These are phyloP conservation scores for Mucor velutinosus DNA, from an alignment of 371 early-diverging fungal species.

Conservation along the genomic window DNA sequence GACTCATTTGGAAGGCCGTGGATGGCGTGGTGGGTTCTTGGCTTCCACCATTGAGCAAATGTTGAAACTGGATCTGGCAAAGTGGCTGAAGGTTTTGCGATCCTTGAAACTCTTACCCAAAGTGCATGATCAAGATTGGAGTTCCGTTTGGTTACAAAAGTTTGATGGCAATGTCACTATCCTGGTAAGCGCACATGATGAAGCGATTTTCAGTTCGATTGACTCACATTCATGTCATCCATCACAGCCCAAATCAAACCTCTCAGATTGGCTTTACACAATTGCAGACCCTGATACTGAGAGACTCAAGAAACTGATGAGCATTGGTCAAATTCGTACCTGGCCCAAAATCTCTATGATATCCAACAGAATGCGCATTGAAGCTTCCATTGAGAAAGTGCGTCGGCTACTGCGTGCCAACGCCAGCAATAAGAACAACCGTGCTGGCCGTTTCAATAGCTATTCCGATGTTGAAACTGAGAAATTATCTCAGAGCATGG, in stretches of 20 bases:
- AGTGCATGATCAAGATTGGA: slow-evolving; percentile 79
- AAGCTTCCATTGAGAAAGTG: slow-evolving; percentile 60
- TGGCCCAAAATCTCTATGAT: slow-evolving; percentile 88
- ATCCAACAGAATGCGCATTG: slow-evolving; percentile 75
- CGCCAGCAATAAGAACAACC: neutral
- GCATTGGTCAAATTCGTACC: slow-evolving; percentile 64
- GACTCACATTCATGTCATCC: neutral
- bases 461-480: slow-evolving; percentile 5
- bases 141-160: slow-evolving; percentile 81
- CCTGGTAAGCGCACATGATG: slow-evolving; percentile 43
- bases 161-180: slow-evolving; percentile 91
- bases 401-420: slow-evolving; percentile 28
- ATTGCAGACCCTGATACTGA: slow-evolving; percentile 72
- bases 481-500: neutral
- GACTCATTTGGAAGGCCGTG: slow-evolving; percentile 57
- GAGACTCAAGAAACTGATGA: slow-evolving; percentile 60
- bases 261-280: slow-evolving; percentile 70
- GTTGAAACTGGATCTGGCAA: slow-evolving; percentile 83
- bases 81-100: slow-evolving; percentile 82
- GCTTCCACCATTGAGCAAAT: slow-evolving; percentile 77
- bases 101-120: slow-evolving; percentile 80
- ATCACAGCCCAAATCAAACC: slow-evolving; percentile 59
- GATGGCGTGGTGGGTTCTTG: slow-evolving; percentile 88
- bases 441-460: neutral
- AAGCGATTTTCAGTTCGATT: neutral